Percentiles rank a stretch among this genome's conserved stretches.
These are phyloP conservation scores for Macrophomina tecta DNA, from an alignment of 2,329 filamentous ascomycete genomes.

Conservation along the genomic window DNA sequence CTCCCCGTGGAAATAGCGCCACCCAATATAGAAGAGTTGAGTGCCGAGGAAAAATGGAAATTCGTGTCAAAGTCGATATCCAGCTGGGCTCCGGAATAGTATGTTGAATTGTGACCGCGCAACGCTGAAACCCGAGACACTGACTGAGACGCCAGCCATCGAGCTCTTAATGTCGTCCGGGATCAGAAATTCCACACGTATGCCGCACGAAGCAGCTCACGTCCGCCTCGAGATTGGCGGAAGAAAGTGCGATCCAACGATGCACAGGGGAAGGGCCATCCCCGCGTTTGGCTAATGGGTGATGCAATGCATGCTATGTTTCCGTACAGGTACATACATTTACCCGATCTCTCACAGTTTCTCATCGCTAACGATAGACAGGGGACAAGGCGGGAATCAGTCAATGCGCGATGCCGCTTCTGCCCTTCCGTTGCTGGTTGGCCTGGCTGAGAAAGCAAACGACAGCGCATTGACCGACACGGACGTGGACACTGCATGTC, in stretches of 20 bases:
- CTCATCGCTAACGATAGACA: not conserved
- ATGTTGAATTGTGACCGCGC: not conserved
- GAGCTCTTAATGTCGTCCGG: not conserved
- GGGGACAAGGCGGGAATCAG: not conserved
- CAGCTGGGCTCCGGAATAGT: not conserved
- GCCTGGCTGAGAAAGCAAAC: not conserved
- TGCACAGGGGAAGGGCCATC: not conserved
- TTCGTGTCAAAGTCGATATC: not conserved
- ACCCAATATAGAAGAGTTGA: not conserved
- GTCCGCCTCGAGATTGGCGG: not conserved
- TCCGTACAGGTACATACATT: not conserved
- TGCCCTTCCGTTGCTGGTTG: not conserved
- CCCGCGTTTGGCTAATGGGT: not conserved
- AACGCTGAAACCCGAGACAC: too few species aligned
- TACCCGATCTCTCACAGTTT: not conserved
- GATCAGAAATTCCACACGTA: not conserved
- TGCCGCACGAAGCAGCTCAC: not conserved
- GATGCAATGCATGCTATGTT: conserved; percentile 1
- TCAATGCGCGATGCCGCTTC: not conserved
- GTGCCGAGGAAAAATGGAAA: not conserved
- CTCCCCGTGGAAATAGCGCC: not conserved
- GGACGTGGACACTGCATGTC: not conserved
- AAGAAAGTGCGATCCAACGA: not conserved
- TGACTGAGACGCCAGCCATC: not conserved
- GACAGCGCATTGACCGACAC: not conserved